Percentiles rank a stretch among this genome's conserved stretches.
Evolutionary conservation across 805 yeast genomes (phyloP).

Genomic region (Dipodascus geniculatus): DNA sequence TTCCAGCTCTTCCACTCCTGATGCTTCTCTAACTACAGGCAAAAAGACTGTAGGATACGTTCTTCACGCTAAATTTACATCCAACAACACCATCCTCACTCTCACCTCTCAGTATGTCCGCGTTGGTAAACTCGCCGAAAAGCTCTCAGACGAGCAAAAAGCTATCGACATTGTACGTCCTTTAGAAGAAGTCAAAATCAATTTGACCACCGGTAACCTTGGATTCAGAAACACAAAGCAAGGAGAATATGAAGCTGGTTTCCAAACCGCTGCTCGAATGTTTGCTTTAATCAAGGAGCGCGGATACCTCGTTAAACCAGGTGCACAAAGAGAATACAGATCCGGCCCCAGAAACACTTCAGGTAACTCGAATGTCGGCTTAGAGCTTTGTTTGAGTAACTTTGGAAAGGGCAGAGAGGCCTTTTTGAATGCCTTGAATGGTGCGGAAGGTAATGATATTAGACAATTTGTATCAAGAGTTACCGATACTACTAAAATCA

Average conservation of each 20-base stretch:
- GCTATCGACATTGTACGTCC: slow-evolving; percentile 63
- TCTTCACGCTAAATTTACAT: slow-evolving; percentile 63
- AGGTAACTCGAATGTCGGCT: slow-evolving; percentile 23
- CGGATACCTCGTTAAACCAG: slow-evolving; percentile 35
- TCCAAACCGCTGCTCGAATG: slow-evolving; percentile 66
- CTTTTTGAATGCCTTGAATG: slow-evolving; percentile 69
- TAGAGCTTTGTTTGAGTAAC: slow-evolving; percentile 69
- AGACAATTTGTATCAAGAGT: slow-evolving; percentile 58
- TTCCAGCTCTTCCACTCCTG: neutral
- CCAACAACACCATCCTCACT: slow-evolving; percentile 75
- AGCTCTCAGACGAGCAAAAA: slow-evolving; percentile 39
- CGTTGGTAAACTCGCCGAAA: slow-evolving; percentile 16
- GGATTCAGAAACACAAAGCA: slow-evolving; percentile 87
- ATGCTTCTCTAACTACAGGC: slow-evolving; percentile 6
- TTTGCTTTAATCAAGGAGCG: slow-evolving; percentile 61
- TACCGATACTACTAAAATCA: slow-evolving; percentile 68
- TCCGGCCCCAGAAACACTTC: neutral
- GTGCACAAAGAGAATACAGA: neutral
- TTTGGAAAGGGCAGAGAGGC: slow-evolving; percentile 88
- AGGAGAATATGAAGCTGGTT: slow-evolving; percentile 88
- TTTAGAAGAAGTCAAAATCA: slow-evolving; percentile 61
- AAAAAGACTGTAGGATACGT: slow-evolving; percentile 45
- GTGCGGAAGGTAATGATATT: slow-evolving; percentile 72
- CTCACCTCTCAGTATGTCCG: slow-evolving; percentile 43
- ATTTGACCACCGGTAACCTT: slow-evolving; percentile 68